phyloP scores from a whole-genome alignment of 2,329 filamentous ascomycete genomes.

The Alternaria gaisen region DNA sequence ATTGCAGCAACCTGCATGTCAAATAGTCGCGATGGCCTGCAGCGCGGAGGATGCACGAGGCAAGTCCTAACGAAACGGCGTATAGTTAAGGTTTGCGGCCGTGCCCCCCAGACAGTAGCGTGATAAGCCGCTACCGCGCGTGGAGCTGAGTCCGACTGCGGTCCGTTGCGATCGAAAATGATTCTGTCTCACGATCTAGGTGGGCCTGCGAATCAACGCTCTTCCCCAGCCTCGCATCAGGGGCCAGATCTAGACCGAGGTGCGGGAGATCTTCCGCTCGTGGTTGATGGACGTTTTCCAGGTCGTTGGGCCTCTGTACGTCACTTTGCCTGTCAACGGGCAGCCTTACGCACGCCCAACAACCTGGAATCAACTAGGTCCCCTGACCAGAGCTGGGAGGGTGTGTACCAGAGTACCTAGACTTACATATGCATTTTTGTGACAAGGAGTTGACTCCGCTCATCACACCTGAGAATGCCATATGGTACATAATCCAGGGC shows the following conservation, averaged over 20 bases:
- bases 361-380: conserved; percentile 4
- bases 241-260: background rate
- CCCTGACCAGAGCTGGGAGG: background rate
- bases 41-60: background rate
- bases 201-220: background rate
- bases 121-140: background rate
- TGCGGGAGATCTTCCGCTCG: conserved; percentile 1
- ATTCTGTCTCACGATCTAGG: background rate
- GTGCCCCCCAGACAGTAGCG: background rate
- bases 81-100: conserved; percentile 5
- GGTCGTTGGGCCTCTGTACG: background rate
- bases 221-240: conserved; percentile 1
- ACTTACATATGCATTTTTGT: background rate
- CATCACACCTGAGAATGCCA: background rate
- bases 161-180: background rate
- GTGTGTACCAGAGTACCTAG: background rate
- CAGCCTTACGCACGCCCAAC: conserved; percentile 2
- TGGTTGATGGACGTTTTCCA: background rate
- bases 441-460: background rate
- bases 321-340: background rate
- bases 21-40: conserved; percentile 3
- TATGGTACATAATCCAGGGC: conserved; percentile 3
- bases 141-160: background rate
- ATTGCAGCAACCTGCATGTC: conserved; percentile 2
- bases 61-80: conserved; percentile 4